Evolutionary conservation across 1,139 yeast species (phyloP).

Genomic region (Arxiozyma telluris): DNA sequence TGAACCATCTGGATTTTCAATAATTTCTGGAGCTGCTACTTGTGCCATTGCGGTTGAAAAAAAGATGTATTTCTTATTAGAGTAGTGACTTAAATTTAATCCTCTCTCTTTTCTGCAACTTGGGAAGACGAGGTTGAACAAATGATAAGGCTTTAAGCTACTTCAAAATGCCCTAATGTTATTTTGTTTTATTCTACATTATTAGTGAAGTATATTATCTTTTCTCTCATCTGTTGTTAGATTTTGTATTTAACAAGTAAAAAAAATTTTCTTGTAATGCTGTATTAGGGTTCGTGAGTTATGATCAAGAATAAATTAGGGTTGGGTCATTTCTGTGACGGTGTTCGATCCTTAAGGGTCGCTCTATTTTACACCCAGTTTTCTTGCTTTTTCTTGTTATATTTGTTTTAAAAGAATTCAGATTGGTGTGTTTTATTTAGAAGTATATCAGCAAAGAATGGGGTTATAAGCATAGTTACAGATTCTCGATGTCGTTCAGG

Average conservation of each 20-base stretch:
- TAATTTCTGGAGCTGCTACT: conserved; percentile 59
- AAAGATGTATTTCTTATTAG: neutral
- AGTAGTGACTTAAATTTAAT: neutral
- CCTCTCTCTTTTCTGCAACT: neutral
- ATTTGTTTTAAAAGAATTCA: too few relatives aligned
- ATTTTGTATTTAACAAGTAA: too few relatives aligned
- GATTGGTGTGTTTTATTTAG: neutral
- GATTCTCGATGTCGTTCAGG: neutral
- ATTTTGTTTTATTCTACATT: neutral
- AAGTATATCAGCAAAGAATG: neutral
- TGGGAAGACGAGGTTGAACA: too few relatives aligned
- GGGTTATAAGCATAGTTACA: neutral
- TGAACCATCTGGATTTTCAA: conserved; percentile 77
- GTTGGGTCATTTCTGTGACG: neutral
- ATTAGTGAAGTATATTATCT: neutral
- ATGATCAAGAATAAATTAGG: neutral
- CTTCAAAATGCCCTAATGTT: too few relatives aligned
- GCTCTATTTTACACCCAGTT: neutral
- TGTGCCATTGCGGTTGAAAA: conserved; percentile 29
- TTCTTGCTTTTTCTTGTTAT: neutral
- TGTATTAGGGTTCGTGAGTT: neutral
- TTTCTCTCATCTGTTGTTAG: neutral
- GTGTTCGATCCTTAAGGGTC: neutral
- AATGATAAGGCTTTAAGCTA: too few relatives aligned
- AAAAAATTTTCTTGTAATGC: too few relatives aligned